phyloP scores from a whole-genome alignment of 1,284 basidiomycete genomes.

The Neonothopanus nambi region DNA sequence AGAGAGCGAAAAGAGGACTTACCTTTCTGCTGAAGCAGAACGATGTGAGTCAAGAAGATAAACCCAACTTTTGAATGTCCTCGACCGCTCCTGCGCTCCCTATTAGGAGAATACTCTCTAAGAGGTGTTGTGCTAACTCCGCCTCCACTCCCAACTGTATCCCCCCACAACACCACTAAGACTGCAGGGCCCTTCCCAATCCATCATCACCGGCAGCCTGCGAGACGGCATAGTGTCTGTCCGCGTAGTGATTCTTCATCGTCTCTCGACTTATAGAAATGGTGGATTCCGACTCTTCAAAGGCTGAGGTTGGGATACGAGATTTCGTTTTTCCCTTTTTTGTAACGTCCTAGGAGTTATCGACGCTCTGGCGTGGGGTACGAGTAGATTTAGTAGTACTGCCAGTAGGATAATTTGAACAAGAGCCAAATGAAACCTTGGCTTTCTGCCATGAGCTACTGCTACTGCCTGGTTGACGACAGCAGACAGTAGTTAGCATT shows the following conservation, averaged over 20 bases:
- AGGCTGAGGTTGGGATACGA: neutral
- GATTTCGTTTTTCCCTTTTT: neutral
- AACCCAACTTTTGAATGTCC: too few species aligned
- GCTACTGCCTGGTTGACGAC: slow-evolving; percentile 7
- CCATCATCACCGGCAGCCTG: slow-evolving; percentile 12
- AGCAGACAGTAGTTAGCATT: neutral
- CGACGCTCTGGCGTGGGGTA: neutral
- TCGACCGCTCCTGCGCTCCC: too few species aligned
- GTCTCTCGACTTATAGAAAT: slow-evolving; percentile 9
- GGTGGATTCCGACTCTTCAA: slow-evolving; percentile 11
- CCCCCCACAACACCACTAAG: slow-evolving; percentile 74
- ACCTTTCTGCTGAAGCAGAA: too few species aligned
- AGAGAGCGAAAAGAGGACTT: too few species aligned
- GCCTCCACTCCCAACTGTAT: too few species aligned
- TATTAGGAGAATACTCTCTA: too few species aligned
- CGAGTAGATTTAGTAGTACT: neutral
- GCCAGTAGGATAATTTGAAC: too few species aligned
- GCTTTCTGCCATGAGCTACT: neutral
- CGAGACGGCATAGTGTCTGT: slow-evolving; percentile 11
- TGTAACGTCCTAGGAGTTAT: neutral
- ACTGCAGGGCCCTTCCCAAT: slow-evolving; percentile 68
- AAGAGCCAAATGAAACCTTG: neutral
- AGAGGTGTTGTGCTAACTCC: too few species aligned
- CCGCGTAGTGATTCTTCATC: slow-evolving; percentile 8
- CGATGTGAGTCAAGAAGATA: too few species aligned